Evolutionary conservation across 352 stramenopile species (phyloP).

Genomic region (Phytophthora hibernalis): DNA sequence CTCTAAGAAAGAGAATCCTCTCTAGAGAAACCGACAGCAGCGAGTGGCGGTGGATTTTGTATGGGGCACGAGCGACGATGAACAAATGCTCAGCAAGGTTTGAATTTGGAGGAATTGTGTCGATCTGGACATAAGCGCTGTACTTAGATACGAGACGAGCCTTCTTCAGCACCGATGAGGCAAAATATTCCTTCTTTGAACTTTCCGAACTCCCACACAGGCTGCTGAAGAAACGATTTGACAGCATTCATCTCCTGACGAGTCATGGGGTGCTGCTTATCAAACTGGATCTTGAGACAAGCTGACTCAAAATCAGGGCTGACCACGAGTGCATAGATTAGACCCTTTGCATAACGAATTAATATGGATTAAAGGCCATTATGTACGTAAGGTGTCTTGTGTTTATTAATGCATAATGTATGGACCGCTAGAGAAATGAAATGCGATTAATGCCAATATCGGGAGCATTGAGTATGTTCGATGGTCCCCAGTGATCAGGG

Average conservation of each 20-base stretch:
- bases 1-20: conserved; percentile 1
- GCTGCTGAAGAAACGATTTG: background rate
- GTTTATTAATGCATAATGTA: no score
- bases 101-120: conserved; percentile 9
- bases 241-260: background rate
- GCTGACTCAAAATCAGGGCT: conserved; percentile 4
- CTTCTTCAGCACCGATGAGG: conserved; percentile 3
- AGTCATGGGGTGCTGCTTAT: conserved; percentile 3
- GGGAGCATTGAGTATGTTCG: no score
- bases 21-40: conserved; percentile 1
- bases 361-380: conserved; percentile 7
- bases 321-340: conserved; percentile 4
- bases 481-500: no score
- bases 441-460: no score
- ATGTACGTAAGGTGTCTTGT: background rate
- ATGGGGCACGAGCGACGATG: background rate
- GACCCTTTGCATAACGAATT: background rate
- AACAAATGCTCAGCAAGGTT: conserved; percentile 9
- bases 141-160: background rate
- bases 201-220: no score
- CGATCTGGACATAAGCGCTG: background rate
- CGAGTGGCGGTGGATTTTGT: background rate
- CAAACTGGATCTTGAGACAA: conserved; percentile 8
- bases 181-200: conserved; percentile 7
- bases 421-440: no score